Percentiles rank a stretch among this genome's conserved stretches.
These are phyloP conservation scores for Fagus sylvatica DNA, from an alignment of 306 rosid genomes.

Conservation along the genomic window DNA sequence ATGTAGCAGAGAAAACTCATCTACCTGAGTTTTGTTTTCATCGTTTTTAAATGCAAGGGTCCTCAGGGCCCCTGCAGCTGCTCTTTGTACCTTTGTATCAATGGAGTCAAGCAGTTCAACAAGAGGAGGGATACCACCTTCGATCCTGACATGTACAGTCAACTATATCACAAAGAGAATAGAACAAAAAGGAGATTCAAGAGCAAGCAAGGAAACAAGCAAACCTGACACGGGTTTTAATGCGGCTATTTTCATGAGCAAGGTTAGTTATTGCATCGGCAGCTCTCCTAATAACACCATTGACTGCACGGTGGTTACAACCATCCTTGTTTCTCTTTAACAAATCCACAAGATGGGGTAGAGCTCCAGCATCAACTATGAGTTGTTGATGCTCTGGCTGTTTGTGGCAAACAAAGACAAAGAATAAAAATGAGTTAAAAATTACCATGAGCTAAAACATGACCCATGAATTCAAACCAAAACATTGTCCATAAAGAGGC, in stretches of 20 bases:
- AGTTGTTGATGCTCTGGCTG: slow-evolving; percentile 61
- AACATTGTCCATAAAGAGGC: neutral
- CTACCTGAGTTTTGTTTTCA: slow-evolving; percentile 62
- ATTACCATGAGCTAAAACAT: neutral
- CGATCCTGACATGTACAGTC: slow-evolving; percentile 42
- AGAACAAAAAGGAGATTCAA: neutral
- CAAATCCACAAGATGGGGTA: slow-evolving; percentile 52
- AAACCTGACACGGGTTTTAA: slow-evolving; percentile 61
- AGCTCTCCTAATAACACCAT: slow-evolving; percentile 51
- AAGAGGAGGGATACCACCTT: slow-evolving; percentile 74
- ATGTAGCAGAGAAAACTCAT: neutral
- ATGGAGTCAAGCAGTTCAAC: slow-evolving; percentile 59
- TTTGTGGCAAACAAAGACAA: slow-evolving; percentile 22
- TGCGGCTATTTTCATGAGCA: slow-evolving; percentile 56
- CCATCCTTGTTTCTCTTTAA: slow-evolving; percentile 35
- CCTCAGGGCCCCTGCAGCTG: slow-evolving; percentile 67
- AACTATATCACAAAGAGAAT: neutral
- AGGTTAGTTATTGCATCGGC: slow-evolving; percentile 60
- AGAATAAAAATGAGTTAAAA: neutral
- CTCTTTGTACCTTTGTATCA: slow-evolving; percentile 58
- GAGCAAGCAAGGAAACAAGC: neutral
- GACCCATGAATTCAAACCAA: neutral
- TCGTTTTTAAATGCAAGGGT: slow-evolving; percentile 65
- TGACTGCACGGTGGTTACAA: slow-evolving; percentile 24
- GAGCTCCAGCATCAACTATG: slow-evolving; percentile 62